Base-by-base conservation (phyloP, 345 rosid species). In the Lepidium africanum region DNA sequence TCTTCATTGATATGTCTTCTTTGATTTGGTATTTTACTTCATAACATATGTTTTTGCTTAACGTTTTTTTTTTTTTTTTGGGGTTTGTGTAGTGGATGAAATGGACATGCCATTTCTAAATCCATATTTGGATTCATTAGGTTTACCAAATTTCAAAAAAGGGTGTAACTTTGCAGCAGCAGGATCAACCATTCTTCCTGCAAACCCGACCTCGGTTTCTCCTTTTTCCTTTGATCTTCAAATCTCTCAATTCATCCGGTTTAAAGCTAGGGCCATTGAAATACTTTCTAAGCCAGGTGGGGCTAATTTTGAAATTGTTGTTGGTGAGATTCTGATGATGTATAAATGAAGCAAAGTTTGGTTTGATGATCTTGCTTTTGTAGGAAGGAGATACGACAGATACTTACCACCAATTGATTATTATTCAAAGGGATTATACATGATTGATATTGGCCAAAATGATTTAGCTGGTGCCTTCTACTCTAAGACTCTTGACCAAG, bases 81-180 rank as follows among this genome's bases (percentile, higher is more conserved):
- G 47, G 19, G 15, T 71, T 52, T 25, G 15, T 71, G 56, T 82
- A 94, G 99, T 89, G 97, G 97, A 86, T 77, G 96, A 86, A 65
- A 88, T 94, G 97, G 92, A 91, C 74, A 70, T 89, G 42, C 96
- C 97, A 38, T 89, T 91, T 73, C 82, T 94, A 50, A 89, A 87
- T 76, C 86, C 97, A 2, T 89, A 94, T 77, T 74, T 94, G 77
- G 97, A 94, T 59, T 84, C 99, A 53, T 38, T 89, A 10, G 99
- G 99, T 17, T 10, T 67, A 7, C 99, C 99, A 4, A 91, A 72
- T 79, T 91, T 91, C 77, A 85, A 71, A 5, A 89, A 65, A 68
- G 99, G 97, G 3, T 87, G 96, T 77, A 94, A 94, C 76, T 94
- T 86, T 70, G 97, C 99, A 4, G 89, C 95, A 7, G 99, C 97